Evolutionary conservation across 2,329 filamentous ascomycete species (phyloP).

Genomic region (Elsinoe ampelina): DNA sequence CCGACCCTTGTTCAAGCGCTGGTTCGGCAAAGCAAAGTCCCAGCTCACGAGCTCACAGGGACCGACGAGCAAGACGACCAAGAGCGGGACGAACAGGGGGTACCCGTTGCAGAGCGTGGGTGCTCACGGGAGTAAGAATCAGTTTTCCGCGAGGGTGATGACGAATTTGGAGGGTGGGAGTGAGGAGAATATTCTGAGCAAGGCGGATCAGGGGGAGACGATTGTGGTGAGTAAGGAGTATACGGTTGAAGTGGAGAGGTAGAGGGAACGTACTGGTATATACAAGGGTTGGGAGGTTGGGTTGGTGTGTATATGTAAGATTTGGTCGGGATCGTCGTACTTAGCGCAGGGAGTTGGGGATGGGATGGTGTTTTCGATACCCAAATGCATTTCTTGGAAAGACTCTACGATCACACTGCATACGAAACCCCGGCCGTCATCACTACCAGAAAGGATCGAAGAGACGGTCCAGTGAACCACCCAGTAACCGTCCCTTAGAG

Average conservation of each 20-base stretch:
- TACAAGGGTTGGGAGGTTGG: background rate
- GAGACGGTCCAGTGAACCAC: too few species aligned
- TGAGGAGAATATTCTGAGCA: conserved; percentile 12
- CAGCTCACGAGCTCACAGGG: background rate
- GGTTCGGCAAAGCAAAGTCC: conserved; percentile 12
- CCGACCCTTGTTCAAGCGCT: conserved; percentile 14
- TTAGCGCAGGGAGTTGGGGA: conserved; percentile 3
- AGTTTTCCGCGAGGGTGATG: conserved; percentile 7
- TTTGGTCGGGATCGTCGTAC: too few species aligned
- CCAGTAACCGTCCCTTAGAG: too few species aligned
- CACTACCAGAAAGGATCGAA: too few species aligned
- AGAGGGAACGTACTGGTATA: background rate
- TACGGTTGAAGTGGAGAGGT: background rate
- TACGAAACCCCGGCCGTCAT: too few species aligned
- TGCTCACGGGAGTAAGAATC: background rate
- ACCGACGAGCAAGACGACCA: background rate
- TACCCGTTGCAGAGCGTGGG: conserved; percentile 1
- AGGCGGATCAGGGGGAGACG: background rate
- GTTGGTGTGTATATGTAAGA: too few species aligned
- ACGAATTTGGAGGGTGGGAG: conserved; percentile 3
- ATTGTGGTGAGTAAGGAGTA: conserved; percentile 9
- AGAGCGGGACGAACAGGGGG: conserved; percentile 1
- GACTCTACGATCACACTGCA: background rate
- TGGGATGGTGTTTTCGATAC: background rate
- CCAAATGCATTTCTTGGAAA: background rate